Conservation (phyloP, 805 yeast species). For the Wickerhamiella shivajii region DNA sequence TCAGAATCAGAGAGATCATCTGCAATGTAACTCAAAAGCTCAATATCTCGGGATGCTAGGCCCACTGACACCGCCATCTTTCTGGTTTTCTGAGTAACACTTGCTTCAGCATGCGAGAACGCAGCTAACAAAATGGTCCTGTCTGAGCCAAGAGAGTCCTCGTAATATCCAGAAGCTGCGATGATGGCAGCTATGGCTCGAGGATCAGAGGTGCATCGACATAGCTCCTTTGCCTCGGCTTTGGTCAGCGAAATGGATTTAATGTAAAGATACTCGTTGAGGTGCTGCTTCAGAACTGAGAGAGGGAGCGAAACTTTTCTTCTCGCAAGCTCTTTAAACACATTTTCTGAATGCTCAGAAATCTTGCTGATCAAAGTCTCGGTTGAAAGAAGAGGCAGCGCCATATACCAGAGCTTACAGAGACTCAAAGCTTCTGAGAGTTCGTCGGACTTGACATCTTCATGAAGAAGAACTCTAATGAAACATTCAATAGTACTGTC, state of each 20-base stretch:
- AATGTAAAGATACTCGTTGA: conserved; percentile 10
- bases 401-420: conserved; percentile 13
- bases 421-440: conserved; percentile 8
- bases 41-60: too few relatives aligned
- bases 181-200: conserved; percentile 12
- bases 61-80: too few relatives aligned
- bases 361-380: conserved; percentile 9
- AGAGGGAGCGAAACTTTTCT: conserved; percentile 9
- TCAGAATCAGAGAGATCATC: too few relatives aligned
- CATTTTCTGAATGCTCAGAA: background rate
- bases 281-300: conserved; percentile 1
- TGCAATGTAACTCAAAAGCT: too few relatives aligned
- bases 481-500: conserved; percentile 9
- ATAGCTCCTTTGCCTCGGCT: conserved; percentile 3
- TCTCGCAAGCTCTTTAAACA: conserved; percentile 10
- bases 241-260: conserved; percentile 5
- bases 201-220: conserved; percentile 2
- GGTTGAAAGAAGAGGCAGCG: conserved; percentile 8
- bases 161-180: conserved; percentile 9
- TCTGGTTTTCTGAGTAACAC: too few relatives aligned
- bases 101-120: too few relatives aligned
- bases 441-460: conserved; percentile 2
- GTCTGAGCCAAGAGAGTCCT: conserved; percentile 2
- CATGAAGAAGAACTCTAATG: background rate
- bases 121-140: too few relatives aligned